Percentiles rank a stretch among this genome's conserved stretches.
phyloP scores from a whole-genome alignment of 257 asterid genomes.

The Pogostemon cablin region DNA sequence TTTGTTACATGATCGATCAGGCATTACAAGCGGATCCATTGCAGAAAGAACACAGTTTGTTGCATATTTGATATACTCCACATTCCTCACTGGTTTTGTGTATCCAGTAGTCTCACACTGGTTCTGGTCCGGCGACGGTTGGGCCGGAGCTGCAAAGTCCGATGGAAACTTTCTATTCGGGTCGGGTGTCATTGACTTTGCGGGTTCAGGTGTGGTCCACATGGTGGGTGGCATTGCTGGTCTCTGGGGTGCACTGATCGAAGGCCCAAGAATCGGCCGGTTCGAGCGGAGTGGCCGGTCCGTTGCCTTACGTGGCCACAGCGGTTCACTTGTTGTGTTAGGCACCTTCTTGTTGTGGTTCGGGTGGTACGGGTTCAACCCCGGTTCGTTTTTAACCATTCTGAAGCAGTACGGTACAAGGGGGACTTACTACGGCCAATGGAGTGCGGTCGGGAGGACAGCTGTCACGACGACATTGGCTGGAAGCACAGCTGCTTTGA shows the following conservation, averaged over 20 bases:
- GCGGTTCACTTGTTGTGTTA: slow-evolving; percentile 60
- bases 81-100: slow-evolving; percentile 72
- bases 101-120: slow-evolving; percentile 73
- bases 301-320: slow-evolving; percentile 65
- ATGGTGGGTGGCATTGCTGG: slow-evolving; percentile 83
- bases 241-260: slow-evolving; percentile 66
- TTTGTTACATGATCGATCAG: slow-evolving; percentile 32
- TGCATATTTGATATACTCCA: slow-evolving; percentile 66
- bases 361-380: slow-evolving; percentile 76
- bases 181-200: slow-evolving; percentile 69
- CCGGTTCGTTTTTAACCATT: slow-evolving; percentile 63
- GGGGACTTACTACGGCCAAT: slow-evolving; percentile 59
- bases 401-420: slow-evolving; percentile 44
- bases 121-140: slow-evolving; percentile 73
- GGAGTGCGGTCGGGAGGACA: slow-evolving; percentile 71
- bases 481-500: slow-evolving; percentile 68
- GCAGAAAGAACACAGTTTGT: slow-evolving; percentile 79
- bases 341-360: slow-evolving; percentile 72
- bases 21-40: slow-evolving; percentile 73
- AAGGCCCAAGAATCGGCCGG: slow-evolving; percentile 75
- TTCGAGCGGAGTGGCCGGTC: slow-evolving; percentile 59
- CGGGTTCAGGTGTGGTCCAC: slow-evolving; percentile 77
- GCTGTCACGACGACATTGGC: slow-evolving; percentile 76
- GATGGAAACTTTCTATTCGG: slow-evolving; percentile 52
- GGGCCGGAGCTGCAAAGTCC: slow-evolving; percentile 55